These are phyloP conservation scores for Blepharisma stoltei DNA, from an alignment of 73 alveolate species.

Conservation along the genomic window DNA sequence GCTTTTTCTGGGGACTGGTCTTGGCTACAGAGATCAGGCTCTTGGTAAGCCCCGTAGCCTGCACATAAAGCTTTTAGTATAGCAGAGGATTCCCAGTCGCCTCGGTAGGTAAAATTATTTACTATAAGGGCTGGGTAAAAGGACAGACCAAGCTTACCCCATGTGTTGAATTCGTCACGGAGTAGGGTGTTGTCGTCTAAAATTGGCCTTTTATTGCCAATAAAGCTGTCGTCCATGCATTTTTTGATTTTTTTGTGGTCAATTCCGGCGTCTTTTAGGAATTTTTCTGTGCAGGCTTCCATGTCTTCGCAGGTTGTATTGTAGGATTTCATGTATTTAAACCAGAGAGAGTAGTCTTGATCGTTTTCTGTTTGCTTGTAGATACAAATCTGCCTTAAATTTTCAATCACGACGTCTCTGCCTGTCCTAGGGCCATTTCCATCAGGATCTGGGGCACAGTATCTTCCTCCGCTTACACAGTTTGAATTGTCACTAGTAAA, in stretches of 20 bases:
- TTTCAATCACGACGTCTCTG: constrained; percentile 64
- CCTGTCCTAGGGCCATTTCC: constrained; percentile 47
- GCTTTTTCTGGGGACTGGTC: background rate
- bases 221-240: constrained; percentile 31
- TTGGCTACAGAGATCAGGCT: constrained; percentile 34
- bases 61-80: constrained; percentile 47
- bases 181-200: constrained; percentile 37
- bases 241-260: constrained; percentile 26
- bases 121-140: constrained; percentile 39
- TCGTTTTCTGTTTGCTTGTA: constrained; percentile 35
- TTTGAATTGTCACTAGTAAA: constrained; percentile 20
- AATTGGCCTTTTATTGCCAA: constrained; percentile 23
- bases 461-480: constrained; percentile 53
- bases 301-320: background rate
- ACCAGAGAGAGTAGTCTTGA: constrained; percentile 37
- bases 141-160: constrained; percentile 4
- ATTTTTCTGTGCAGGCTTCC: constrained; percentile 29
- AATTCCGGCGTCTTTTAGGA: constrained; percentile 10
- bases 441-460: constrained; percentile 56
- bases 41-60: constrained; percentile 6
- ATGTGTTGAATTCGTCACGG: constrained; percentile 25
- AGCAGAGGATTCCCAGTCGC: constrained; percentile 45
- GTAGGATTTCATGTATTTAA: constrained; percentile 33
- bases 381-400: constrained; percentile 73
- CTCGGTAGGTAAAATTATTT: constrained; percentile 37